Base-by-base conservation (phyloP, 2,329 filamentous ascomycete genomes). In the Myriosclerotinia curreyana region DNA sequence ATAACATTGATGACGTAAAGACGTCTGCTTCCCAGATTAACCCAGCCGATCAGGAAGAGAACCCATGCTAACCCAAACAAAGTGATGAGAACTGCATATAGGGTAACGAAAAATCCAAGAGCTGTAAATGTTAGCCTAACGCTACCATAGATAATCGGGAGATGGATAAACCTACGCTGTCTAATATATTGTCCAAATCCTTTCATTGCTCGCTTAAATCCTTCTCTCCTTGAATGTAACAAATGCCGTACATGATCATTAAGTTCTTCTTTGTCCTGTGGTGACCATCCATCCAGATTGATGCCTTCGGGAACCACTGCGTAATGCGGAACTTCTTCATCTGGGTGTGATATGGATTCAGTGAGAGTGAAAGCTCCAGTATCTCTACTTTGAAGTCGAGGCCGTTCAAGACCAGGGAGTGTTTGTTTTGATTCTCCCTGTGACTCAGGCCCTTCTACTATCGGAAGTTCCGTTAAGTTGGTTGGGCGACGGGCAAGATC, bases 11-110 rank as follows among this genome's bases (percentile, higher is more conserved):
- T 84, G 46, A 84, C 75, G 67, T 90, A 94, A 4, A 85, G 78
- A 74, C 94, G 89, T 70, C 82, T 81, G 38, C 85, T 84, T 25
- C 89, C 90, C 25, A 94, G 88, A 68, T 92, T 92, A 73, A 95
- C 91, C 91, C 91, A 96, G 17, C 88, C 90, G 74, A 96, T 96
- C 62, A 96, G 79, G 77, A 94, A 95, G n/a, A 96, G 82, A 1
- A 96, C 91, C 92, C 91, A 96, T 0, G 90, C 90, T 15, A 94
- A 80, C 72, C 91, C 91, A 70, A 96, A 96, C 0, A 93, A 80
- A 0, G 91, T 95, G 70, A 96, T 93, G 25, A 94, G 80, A 0
- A 84, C 87, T 11, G 91, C 91, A 75, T 96, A 96, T 5, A 96
- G 77, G 0, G 91, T 95, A 65, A 96, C 89, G 62, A 93, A 82